Base-by-base conservation (phyloP, 1,284 basidiomycete genomes). In the Moniliophthora roreri region DNA sequence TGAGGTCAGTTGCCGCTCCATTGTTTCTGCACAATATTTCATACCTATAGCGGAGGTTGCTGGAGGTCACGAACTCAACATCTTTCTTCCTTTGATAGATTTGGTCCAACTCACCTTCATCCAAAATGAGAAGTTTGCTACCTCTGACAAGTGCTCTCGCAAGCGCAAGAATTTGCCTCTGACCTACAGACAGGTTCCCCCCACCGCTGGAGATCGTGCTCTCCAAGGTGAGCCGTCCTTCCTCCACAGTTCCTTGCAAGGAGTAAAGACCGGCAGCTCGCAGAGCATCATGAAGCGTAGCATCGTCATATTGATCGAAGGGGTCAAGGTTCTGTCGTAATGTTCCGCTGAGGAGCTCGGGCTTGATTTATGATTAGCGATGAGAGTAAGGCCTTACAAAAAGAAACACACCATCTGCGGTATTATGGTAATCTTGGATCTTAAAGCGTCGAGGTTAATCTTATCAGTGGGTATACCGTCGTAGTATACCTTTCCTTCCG, bases 271-370 rank as follows among this genome's bases (percentile, higher is more conserved):
- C 82, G 4, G 82, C 75, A 18, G 81, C 70, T 13, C 77, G 75
- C 0, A 87, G 66, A 1, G 84, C 79, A 51, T 72, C 71, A 54
- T 84, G 82, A 46, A 86, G 68, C 3, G 69, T 72, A 0, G 79
- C 79, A 64, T 93, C 91, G 49, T 90, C 87, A 62, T 85, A 77
- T 62, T 87, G 78, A 6, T 78, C 80, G 63, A 92, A 93, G 0
- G 91, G 90, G 62, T 87, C 86, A 8, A 88, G 64, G 61, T 85
- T 85, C 48, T 78, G 68, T 10, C 82, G 73, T 21, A 87, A 65
- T 0, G 79, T 76, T 11, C 82, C 86, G 54, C 78, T 80, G 39
- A 88, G 68, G 0, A 87, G 72, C 58, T 88, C 85, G 9, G 91
- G 89, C 78, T 84, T 51, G 13, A 32, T 23, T 24, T 79, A 48